Conservation (phyloP, 2,329 filamentous ascomycete genomes). For the Pseudogymnoascus sp. region DNA sequence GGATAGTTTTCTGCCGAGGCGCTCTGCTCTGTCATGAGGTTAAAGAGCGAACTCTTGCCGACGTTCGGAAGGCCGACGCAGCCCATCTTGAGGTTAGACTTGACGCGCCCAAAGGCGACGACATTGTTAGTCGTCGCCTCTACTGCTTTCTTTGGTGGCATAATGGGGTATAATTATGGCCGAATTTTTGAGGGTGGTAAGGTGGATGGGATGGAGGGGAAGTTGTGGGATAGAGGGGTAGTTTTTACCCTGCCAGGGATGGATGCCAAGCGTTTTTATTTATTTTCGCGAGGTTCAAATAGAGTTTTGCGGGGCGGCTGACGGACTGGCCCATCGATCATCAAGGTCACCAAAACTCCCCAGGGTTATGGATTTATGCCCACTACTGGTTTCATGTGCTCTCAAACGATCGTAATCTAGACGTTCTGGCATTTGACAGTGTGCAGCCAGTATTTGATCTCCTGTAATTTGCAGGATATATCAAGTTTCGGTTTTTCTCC, state of each 20-base stretch:
- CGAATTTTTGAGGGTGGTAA: neutral
- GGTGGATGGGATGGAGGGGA: conserved; percentile 6
- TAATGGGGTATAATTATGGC: conserved; percentile 19
- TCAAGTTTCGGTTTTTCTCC: neutral
- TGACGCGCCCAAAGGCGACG: conserved; percentile 38
- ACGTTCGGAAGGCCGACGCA: conserved; percentile 41
- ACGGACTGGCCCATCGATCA: neutral
- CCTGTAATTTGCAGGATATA: neutral
- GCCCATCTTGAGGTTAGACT: conserved; percentile 41
- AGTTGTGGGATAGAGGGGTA: conserved; percentile 8
- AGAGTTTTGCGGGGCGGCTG: neutral
- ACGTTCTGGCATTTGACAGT: no score
- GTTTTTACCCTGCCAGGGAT: neutral
- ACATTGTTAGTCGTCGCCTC: conserved; percentile 37
- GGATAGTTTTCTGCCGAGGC: conserved; percentile 40
- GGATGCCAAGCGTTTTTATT: neutral
- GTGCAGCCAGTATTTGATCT: neutral
- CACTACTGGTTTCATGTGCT: neutral
- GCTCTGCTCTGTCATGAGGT: conserved; percentile 40
- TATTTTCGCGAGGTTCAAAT: neutral
- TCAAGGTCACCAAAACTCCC: neutral
- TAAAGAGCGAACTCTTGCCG: conserved; percentile 40
- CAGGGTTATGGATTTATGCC: neutral
- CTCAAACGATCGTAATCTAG: neutral
- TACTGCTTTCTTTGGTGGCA: conserved; percentile 34